These are phyloP conservation scores for Myriosclerotinia scirpicola DNA, from an alignment of 2,329 filamentous ascomycete genomes.

Conservation along the genomic window DNA sequence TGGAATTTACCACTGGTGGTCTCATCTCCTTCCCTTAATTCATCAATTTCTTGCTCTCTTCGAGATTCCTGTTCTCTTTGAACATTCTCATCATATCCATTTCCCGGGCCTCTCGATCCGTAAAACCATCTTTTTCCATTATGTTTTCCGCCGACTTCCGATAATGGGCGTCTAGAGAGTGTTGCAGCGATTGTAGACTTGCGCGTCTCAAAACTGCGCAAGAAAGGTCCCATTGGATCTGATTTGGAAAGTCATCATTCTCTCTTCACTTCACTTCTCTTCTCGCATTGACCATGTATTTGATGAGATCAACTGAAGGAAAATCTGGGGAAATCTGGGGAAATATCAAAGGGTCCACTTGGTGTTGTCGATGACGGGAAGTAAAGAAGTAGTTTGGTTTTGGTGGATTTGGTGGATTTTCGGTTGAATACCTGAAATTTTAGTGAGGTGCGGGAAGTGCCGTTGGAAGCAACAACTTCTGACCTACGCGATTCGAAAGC, in stretches of 20 bases:
- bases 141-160: neutral
- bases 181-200: conserved; percentile 7
- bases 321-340: conserved; percentile 19
- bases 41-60: too few relatives aligned
- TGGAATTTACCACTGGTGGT: neutral
- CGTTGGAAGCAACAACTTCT: neutral
- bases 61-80: neutral
- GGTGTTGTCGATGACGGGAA: conserved; percentile 19
- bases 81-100: neutral
- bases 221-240: neutral
- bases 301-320: neutral
- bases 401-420: conserved; percentile 4
- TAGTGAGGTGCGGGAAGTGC: conserved; percentile 9
- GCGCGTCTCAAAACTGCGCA: conserved; percentile 13
- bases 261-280: too few relatives aligned
- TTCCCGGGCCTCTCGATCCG: neutral
- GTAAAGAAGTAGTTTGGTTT: conserved; percentile 10
- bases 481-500: neutral
- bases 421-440: conserved; percentile 11
- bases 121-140: conserved; percentile 7
- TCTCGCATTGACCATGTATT: conserved; percentile 20
- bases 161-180: neutral
- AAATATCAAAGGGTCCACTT: conserved; percentile 10
- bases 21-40: neutral
- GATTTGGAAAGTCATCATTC: conserved; percentile 2